phyloP scores from a whole-genome alignment of 2,329 filamentous ascomycete species.

The Botryotinia calthae region DNA sequence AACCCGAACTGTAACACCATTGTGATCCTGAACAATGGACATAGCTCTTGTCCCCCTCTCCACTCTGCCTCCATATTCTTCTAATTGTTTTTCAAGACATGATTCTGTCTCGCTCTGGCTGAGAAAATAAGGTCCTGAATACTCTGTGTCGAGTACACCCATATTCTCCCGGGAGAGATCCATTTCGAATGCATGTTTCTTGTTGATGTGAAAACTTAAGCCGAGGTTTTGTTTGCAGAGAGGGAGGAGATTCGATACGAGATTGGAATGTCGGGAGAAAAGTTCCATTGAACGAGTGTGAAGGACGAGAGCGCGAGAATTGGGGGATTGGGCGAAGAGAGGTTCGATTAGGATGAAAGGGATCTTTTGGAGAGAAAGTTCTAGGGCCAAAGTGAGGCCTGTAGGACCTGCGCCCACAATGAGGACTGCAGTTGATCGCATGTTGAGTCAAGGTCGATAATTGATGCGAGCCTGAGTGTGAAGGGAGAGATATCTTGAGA shows the following conservation, averaged over 20 bases:
- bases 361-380: slow-evolving; percentile 39
- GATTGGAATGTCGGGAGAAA: slow-evolving; percentile 45
- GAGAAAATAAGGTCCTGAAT: slow-evolving; percentile 37
- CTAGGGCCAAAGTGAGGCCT: slow-evolving; percentile 45
- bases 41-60: slow-evolving; percentile 39
- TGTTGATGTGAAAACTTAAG: slow-evolving; percentile 42
- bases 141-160: slow-evolving; percentile 36
- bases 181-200: slow-evolving; percentile 37
- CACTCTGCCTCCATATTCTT: slow-evolving; percentile 32
- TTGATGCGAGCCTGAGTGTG: not conserved
- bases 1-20: slow-evolving; percentile 36
- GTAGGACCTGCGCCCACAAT: slow-evolving; percentile 48
- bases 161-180: slow-evolving; percentile 35
- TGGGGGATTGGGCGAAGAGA: slow-evolving; percentile 37
- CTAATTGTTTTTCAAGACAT: slow-evolving; percentile 37
- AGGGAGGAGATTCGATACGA: slow-evolving; percentile 41
- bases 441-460: not conserved
- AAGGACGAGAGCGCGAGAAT: slow-evolving; percentile 46
- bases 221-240: slow-evolving; percentile 42
- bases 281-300: slow-evolving; percentile 52
- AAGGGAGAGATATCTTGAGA: not conserved
- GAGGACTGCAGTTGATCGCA: slow-evolving; percentile 39
- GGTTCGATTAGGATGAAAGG: slow-evolving; percentile 44
- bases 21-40: slow-evolving; percentile 36
- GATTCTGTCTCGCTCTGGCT: slow-evolving; percentile 41